Evolutionary conservation across 495 filamentous ascomycete species (phyloP).

Genomic region (Penicillium pancosmium): DNA sequence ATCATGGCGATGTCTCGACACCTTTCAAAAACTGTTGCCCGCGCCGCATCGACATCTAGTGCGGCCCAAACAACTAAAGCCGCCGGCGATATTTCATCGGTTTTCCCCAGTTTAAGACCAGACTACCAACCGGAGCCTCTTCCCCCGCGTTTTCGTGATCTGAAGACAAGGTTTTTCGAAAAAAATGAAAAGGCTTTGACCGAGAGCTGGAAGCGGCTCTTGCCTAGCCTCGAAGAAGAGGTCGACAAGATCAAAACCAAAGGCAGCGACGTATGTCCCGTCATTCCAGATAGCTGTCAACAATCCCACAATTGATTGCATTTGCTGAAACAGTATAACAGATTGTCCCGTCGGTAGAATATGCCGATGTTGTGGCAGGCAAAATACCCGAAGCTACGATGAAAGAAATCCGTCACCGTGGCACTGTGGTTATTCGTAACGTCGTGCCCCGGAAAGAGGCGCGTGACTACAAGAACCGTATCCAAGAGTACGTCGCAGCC

Average conservation of each 20-base stretch:
- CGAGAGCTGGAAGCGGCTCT: slow-evolving; percentile 70
- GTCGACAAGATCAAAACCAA: slow-evolving; percentile 48
- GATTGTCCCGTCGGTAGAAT: slow-evolving; percentile 65
- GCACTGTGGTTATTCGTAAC: slow-evolving; percentile 63
- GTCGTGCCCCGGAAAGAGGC: slow-evolving; percentile 64
- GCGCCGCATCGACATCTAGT: slow-evolving; percentile 40
- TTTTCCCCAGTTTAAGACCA: slow-evolving; percentile 76
- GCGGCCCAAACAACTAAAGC: slow-evolving; percentile 45
- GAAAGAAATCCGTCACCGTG: slow-evolving; percentile 62
- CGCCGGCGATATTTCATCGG: slow-evolving; percentile 77
- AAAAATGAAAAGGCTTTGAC: slow-evolving; percentile 64
- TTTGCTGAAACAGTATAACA: slow-evolving; percentile 10
- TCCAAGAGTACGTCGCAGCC: slow-evolving; percentile 60
- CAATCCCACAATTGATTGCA: neutral
- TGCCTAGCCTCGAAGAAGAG: slow-evolving; percentile 58
- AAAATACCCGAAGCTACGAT: slow-evolving; percentile 46
- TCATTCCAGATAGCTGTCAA: neutral
- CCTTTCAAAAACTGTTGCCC: slow-evolving; percentile 28
- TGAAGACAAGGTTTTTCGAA: slow-evolving; percentile 66
- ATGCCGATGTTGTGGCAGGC: slow-evolving; percentile 51
- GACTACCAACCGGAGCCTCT: slow-evolving; percentile 65
- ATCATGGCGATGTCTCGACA: slow-evolving; percentile 9
- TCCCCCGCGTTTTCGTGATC: slow-evolving; percentile 69
- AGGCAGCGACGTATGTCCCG: slow-evolving; percentile 50
- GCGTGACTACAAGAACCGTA: slow-evolving; percentile 47